Conservation (phyloP, 1,284 basidiomycete genomes). For the Ceratobasidium sp. region DNA sequence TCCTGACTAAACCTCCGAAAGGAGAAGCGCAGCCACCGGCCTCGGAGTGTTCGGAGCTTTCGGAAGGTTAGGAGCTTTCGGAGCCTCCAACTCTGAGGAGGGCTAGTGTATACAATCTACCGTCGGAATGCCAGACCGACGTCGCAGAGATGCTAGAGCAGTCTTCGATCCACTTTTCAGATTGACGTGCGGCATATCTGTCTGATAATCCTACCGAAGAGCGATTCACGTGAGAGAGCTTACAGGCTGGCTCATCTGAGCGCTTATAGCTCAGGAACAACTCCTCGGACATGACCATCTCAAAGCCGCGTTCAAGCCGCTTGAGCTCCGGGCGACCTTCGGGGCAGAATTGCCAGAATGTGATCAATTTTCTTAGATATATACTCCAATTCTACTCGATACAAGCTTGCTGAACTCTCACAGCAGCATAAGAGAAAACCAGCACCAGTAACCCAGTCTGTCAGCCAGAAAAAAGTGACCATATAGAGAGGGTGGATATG, state of each 20-base stretch:
- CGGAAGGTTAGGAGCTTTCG: no score
- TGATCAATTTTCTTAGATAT: neutral
- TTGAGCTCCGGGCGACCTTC: no score
- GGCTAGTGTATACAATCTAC: neutral
- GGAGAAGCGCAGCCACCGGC: no score
- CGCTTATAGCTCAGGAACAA: no score
- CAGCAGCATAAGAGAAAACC: neutral
- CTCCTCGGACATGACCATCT: no score
- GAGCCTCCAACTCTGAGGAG: no score
- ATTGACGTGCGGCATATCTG: conserved; percentile 9
- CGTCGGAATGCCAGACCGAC: neutral
- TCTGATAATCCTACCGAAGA: conserved; percentile 18
- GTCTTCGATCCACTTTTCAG: conserved; percentile 8
- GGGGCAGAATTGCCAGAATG: no score
- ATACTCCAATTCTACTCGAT: conserved; percentile 37
- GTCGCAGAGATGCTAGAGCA: no score
- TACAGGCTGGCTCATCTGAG: no score
- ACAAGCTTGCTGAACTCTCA: conserved; percentile 13
- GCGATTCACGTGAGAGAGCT: conserved; percentile 35
- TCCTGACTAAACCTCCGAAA: neutral
- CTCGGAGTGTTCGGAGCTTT: no score
- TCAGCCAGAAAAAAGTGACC: neutral
- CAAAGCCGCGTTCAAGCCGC: no score
- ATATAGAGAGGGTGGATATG: conserved; percentile 17
- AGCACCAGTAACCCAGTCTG: neutral